Base-by-base conservation (phyloP, 1,284 basidiomycete genomes). In the Mycena citricolor region DNA sequence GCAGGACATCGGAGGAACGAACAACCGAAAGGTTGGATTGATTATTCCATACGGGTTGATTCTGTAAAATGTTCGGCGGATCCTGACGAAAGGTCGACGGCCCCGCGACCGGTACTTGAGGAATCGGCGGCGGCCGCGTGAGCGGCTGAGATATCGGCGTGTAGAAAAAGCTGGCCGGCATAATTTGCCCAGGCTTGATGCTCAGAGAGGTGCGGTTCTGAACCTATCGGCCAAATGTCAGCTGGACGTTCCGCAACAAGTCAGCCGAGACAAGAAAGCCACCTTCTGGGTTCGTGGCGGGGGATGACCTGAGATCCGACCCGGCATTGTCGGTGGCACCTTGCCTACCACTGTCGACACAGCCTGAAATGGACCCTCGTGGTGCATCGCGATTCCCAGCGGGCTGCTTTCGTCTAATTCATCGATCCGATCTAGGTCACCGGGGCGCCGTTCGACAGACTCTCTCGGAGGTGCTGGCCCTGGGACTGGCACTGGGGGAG, bases 401-500 rank as follows among this genome's bases (percentile, higher is more conserved):
- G 83, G 82, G 58, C 79, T 82, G 11, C 76, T 76, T 58, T 86
- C 83, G 56, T 89, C 86, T 29, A 88, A 61, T 60, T 86, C 82
- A 56, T 88, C 85, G 49, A 88, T 83, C 21, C 73, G 71, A 63
- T 87, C 86, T 36, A 88, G 68, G 42, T 77, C 71, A 54, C 55
- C 66, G 46, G 49, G 61, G 32, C 56, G 61, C 34, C 46, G 46
- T 17, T 39, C 54, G 36, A 53, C 51, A 32, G 40, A 41, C 17
- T 39, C 40, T 48, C 20, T 35, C 33, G 42, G 26, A n/a, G 26
- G 31, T 28, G 39, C 4, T 11, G 43, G 7, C 13, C 33, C n/a
- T 13, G 42, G 24, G 17, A 19, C 23, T 6, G 35, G n/a, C 22
- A 29, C 32, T 4, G 35, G 37, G 7, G 49, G 49, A 17, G 43